Evolutionary conservation across 2,329 filamentous ascomycete species (phyloP).

Genomic region (Elsinoe ampelina): DNA sequence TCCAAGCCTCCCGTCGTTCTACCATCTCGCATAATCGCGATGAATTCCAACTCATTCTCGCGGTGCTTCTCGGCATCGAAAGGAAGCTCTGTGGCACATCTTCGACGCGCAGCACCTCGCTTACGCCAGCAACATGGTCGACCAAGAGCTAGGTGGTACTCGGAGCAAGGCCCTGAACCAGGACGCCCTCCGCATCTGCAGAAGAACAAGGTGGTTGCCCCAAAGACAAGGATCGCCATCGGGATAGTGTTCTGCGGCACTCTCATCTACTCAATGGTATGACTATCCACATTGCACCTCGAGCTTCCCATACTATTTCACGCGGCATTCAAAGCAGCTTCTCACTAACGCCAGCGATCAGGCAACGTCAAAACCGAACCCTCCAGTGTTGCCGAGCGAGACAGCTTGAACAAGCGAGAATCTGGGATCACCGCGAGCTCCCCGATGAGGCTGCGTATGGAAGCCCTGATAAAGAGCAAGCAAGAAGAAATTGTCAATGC

Average conservation of each 20-base stretch:
- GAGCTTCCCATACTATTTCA: neutral
- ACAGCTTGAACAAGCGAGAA: slow-evolving; percentile 71
- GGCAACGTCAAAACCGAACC: slow-evolving; percentile 43
- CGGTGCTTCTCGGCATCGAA: neutral
- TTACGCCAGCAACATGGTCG: neutral
- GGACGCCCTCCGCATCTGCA: slow-evolving; percentile 18
- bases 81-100: neutral
- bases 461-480: slow-evolving; percentile 87
- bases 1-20: no score
- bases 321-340: neutral
- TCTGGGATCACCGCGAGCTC: slow-evolving; percentile 64
- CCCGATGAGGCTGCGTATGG: slow-evolving; percentile 96
- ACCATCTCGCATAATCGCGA: neutral
- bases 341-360: slow-evolving; percentile 25
- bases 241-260: slow-evolving; percentile 45
- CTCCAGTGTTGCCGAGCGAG: slow-evolving; percentile 73
- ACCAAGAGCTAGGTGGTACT: neutral
- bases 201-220: slow-evolving; percentile 28
- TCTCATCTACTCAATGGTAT: slow-evolving; percentile 52
- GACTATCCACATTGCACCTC: slow-evolving; percentile 13
- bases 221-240: slow-evolving; percentile 35
- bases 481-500: slow-evolving; percentile 79
- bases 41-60: neutral
- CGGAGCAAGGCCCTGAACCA: slow-evolving; percentile 1
- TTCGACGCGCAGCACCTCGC: neutral